Percentiles rank a stretch among this genome's conserved stretches.
Conservation (phyloP, 2,329 filamentous ascomycete species). For the Colletotrichum karsti region DNA sequence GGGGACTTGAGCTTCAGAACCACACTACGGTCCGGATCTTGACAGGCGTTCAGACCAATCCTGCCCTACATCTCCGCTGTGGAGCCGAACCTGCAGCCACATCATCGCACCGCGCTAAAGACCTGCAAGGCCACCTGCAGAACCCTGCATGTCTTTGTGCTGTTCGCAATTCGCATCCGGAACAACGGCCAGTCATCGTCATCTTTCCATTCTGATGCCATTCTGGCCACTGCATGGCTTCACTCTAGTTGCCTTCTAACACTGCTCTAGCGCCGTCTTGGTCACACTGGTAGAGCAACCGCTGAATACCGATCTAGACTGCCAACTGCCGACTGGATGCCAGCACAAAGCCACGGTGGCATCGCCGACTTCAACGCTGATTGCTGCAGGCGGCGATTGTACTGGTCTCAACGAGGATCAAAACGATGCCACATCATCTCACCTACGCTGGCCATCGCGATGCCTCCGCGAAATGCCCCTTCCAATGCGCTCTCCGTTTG, state of each 20-base stretch:
- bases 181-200: not conserved
- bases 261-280: not conserved
- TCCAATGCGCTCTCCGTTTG: not conserved
- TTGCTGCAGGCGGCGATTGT: not conserved
- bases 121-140: not conserved
- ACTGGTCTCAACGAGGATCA: not conserved
- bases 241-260: not conserved
- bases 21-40: not conserved
- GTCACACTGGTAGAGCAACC: not conserved
- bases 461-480: not conserved
- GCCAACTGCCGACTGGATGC: not conserved
- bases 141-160: slow-evolving; percentile 16
- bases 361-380: not conserved
- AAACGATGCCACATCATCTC: not conserved
- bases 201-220: not conserved
- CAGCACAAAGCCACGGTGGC: not conserved
- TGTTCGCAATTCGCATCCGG: not conserved
- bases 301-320: not conserved
- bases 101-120: not conserved
- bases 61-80: slow-evolving; percentile 7
- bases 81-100: slow-evolving; percentile 12
- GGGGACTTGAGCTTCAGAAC: not conserved
- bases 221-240: not conserved
- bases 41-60: not conserved
- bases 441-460: not conserved